Conservation (phyloP, 768 basidiomycete genomes). For the Auriscalpium microsporum region DNA sequence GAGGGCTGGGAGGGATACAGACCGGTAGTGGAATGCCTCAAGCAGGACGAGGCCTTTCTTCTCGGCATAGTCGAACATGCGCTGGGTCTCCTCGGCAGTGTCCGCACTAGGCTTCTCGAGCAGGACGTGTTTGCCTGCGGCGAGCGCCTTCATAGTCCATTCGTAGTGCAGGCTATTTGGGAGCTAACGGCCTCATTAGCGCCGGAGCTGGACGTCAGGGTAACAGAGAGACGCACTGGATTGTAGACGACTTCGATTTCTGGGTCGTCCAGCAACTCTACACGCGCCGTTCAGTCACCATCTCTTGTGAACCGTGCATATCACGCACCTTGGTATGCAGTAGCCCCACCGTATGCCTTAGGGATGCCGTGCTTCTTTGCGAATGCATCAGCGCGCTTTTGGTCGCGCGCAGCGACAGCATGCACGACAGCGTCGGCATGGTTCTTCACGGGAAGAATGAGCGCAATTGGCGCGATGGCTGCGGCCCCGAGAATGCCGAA, state of each 20-base stretch:
- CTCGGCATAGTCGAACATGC: slow-evolving; percentile 43
- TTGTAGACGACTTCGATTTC: slow-evolving; percentile 51
- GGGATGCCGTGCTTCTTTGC: slow-evolving; percentile 47
- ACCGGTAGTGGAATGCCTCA: slow-evolving; percentile 56
- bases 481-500: slow-evolving; percentile 48
- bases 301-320: neutral
- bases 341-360: slow-evolving; percentile 39
- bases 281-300: neutral
- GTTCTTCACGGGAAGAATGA: slow-evolving; percentile 41
- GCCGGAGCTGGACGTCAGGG: neutral
- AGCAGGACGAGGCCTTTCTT: slow-evolving; percentile 43
- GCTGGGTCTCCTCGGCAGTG: slow-evolving; percentile 41
- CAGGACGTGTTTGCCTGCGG: slow-evolving; percentile 55
- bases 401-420: slow-evolving; percentile 51
- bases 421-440: slow-evolving; percentile 49
- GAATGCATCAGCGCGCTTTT: slow-evolving; percentile 35
- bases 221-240: slow-evolving; percentile 27
- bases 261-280: slow-evolving; percentile 44
- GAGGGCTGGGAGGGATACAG: slow-evolving; percentile 31
- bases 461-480: slow-evolving; percentile 40
- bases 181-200: slow-evolving; percentile 25
- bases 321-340: slow-evolving; percentile 42
- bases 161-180: slow-evolving; percentile 57
- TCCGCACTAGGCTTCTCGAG: slow-evolving; percentile 51
- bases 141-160: slow-evolving; percentile 58